These are phyloP conservation scores for Chrysoporthe cubensis DNA, from an alignment of 2,329 filamentous ascomycete species.

Conservation along the genomic window DNA sequence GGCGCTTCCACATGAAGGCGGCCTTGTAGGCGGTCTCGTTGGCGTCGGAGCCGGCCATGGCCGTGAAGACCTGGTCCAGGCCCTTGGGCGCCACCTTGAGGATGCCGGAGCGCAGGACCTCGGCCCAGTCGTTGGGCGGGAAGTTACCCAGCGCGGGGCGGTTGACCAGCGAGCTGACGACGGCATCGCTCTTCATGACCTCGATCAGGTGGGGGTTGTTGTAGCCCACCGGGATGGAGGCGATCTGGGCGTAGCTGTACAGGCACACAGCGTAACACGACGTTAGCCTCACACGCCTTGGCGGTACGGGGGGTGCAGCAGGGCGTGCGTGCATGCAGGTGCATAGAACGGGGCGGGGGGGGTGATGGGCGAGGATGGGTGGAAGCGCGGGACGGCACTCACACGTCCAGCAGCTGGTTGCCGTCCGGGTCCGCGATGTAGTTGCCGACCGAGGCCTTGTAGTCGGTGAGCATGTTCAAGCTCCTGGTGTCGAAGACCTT, in stretches of 20 bases:
- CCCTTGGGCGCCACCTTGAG: slow-evolving; percentile 83
- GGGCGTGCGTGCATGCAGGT: neutral
- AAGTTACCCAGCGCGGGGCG: slow-evolving; percentile 90
- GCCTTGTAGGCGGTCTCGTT: slow-evolving; percentile 96
- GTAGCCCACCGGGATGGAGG: slow-evolving; percentile 90
- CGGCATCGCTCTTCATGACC: slow-evolving; percentile 74
- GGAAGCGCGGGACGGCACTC: slow-evolving; percentile 37
- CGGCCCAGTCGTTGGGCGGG: slow-evolving; percentile 81
- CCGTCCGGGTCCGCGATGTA: slow-evolving; percentile 77
- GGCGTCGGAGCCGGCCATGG: slow-evolving; percentile 85
- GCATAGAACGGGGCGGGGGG: neutral
- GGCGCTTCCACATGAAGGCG: slow-evolving; percentile 89
- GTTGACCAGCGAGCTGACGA: slow-evolving; percentile 83
- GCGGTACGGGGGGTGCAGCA: neutral
- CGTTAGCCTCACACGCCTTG: slow-evolving; percentile 13
- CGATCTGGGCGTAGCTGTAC: slow-evolving; percentile 81
- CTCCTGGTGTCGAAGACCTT: slow-evolving; percentile 84
- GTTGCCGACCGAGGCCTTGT: slow-evolving; percentile 76
- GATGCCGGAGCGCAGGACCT: slow-evolving; percentile 78
- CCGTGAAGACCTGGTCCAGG: slow-evolving; percentile 87
- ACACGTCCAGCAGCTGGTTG: slow-evolving; percentile 74
- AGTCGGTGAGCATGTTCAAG: slow-evolving; percentile 82
- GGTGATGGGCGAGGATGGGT: neutral
- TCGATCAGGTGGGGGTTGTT: slow-evolving; percentile 79
- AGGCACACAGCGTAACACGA: slow-evolving; percentile 8